Evolutionary conservation across 1,284 basidiomycete genomes (phyloP), one percentile per base, ranked within the genome.

Genomic region (Cryptococcus sp.): DNA sequence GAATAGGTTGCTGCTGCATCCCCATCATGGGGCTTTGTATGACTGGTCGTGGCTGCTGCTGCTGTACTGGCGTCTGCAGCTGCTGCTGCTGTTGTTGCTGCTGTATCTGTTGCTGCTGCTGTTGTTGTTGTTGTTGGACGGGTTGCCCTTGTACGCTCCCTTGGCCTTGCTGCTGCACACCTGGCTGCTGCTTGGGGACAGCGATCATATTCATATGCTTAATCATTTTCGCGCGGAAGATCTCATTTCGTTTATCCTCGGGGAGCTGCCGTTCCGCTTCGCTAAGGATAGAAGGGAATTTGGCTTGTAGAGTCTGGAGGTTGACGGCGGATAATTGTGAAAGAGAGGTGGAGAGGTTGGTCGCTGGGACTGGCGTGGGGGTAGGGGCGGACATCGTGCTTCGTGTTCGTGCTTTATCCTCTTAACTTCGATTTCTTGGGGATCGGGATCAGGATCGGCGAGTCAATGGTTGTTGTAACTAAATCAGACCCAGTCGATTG

Each of bases 181-280:
- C 40, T 20, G 4, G 40, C 13, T 17, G 40, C 40, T 43, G 40
- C 16, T 20, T 43, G 6, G 40, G 40, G 5, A 17, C 40, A n/a
- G 40, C 40, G 13, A 17, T 20, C 13, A 34, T 44, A 23, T 47
- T 54, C 54, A 67, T 58, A 15, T 58, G 23, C 16, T 26, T 51
- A 3, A 49, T 47, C 58, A 67, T 57, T 52, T 59, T 65, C 13
- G 46, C 41, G 15, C 54, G 37, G 19, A 68, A 51, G 13, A 67
- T 26, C 20, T 60, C 55, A 20, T 57, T 55, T 26, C 58, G 46
- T 46, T 62, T 58, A 15, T 64, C 58, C 4, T 66, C 63, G 3
- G 73, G 70, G 13, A 75, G 52, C 20, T 56, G 48, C 46, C 55
- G 59, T 55, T 75, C 73, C 10, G 56, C 62, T 1, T 66, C 62